These are phyloP conservation scores for Fusarium gaditjirri DNA, from an alignment of 2,329 filamentous ascomycete species.

Conservation along the genomic window DNA sequence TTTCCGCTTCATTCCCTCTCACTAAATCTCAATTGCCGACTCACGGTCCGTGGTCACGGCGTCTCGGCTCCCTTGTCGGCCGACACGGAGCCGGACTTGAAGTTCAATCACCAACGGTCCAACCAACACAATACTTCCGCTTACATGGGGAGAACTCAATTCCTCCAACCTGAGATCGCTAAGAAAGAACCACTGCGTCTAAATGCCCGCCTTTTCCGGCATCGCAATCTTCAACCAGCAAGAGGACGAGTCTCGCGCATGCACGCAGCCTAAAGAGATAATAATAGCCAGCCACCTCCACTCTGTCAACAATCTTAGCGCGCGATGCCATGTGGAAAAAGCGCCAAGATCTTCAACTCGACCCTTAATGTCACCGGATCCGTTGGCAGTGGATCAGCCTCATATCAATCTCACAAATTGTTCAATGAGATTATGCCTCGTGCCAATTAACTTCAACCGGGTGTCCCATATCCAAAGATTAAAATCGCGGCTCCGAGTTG, in stretches of 20 bases:
- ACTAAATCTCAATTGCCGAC: background rate
- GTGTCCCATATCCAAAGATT: background rate
- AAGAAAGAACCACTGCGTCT: background rate
- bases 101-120: background rate
- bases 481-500: conserved; percentile 7
- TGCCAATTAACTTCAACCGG: background rate
- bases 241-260: background rate
- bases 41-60: background rate
- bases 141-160: background rate
- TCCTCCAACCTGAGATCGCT: background rate
- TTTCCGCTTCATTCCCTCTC: fast-evolving
- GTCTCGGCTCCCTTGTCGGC: background rate
- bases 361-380: background rate
- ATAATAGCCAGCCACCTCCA: background rate
- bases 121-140: background rate
- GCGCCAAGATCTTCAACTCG: background rate
- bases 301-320: background rate
- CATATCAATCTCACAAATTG: background rate
- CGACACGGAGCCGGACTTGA: background rate
- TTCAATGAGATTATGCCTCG: background rate
- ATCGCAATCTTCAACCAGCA: background rate
- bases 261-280: background rate
- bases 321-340: background rate
- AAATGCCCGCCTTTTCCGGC: background rate
- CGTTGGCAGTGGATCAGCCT: conserved; percentile 2